phyloP scores from a whole-genome alignment of 2,329 filamentous ascomycete genomes.

The Apiospora saccharicola region DNA sequence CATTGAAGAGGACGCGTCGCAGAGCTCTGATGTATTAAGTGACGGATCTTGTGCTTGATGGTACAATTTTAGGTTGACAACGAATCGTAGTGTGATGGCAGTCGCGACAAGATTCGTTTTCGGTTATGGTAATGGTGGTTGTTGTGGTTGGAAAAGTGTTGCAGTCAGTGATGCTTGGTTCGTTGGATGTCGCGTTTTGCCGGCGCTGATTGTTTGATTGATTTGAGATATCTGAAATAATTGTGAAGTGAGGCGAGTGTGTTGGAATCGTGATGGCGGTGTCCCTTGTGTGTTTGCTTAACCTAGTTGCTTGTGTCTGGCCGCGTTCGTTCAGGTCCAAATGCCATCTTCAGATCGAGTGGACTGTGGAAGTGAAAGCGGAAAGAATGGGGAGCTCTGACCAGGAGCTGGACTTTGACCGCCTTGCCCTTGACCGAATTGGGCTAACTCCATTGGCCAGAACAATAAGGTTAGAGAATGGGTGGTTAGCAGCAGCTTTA shows the following conservation, averaged over 20 bases:
- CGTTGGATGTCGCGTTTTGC: slow-evolving; percentile 2
- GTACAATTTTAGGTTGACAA: slow-evolving; percentile 1
- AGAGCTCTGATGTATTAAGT: neutral
- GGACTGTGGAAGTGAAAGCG: slow-evolving; percentile 9
- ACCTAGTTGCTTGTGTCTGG: slow-evolving; percentile 9
- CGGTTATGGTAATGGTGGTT: neutral
- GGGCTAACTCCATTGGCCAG: slow-evolving; percentile 16
- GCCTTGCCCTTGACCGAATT: slow-evolving; percentile 13
- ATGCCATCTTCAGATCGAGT: slow-evolving; percentile 13
- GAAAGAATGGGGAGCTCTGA: slow-evolving; percentile 17
- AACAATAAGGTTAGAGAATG: neutral
- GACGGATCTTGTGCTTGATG: neutral
- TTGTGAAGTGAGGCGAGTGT: neutral
- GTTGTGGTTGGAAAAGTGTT: neutral
- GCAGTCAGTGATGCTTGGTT: neutral
- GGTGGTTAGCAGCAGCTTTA: neutral
- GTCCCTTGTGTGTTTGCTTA: neutral
- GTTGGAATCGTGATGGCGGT: neutral
- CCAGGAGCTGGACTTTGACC: slow-evolving; percentile 5
- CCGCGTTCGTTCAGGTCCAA: slow-evolving; percentile 14
- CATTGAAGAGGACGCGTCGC: slow-evolving; percentile 21
- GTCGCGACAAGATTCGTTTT: neutral
- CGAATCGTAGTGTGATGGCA: neutral
- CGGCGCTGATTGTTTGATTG: neutral
- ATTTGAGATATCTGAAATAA: neutral